Evolutionary conservation across 805 yeast genomes (phyloP), one percentile per base, ranked within the genome.

Genomic region (Jamesozyma gamospora): DNA sequence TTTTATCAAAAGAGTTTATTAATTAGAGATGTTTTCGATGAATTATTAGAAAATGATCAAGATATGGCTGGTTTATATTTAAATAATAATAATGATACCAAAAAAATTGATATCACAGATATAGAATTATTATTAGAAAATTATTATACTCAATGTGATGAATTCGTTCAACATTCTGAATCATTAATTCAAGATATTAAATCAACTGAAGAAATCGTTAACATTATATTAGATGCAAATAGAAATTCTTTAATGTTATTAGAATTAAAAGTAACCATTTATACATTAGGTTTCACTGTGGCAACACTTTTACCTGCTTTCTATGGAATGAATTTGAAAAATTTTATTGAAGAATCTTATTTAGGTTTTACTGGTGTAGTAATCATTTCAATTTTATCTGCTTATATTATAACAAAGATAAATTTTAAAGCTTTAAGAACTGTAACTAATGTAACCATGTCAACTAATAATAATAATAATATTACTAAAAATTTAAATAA

Each of bases 161-260:
- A 88, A 63, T 78, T 82, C 49, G 96, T 87, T 6, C 96, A 88
- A 59, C 90, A 83, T 50, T 79, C 94, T 0, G 94, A 84, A 33
- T 79, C 90, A 4, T 64, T 87, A 41, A 74, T 83, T 16, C 79
- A 78, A 49, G 94, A 88, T 55, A 85, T 88, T 50, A 78, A 77
- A 53, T 83, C 92, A 13, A 88, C 96, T 0, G 96, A 87, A 55
- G 96, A 88, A 52, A 84, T 88, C 55, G 88, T 85, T 43, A 87
- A 87, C 55, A 87, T 88, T 51, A 87, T 88, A 44, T 62, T 88
- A 40, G 96, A 88, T 59, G 85, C 96, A 2, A 86, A 86, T 53
- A 75, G 96, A 64, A 88, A 88, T 62, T 76, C 94, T 3, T 65
- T 88, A 45, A 85, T 88, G 94, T 70, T 88, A 41, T 77, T 82